phyloP scores from a whole-genome alignment of 768 basidiomycete genomes.

The Pleurotus citrinopileatus region DNA sequence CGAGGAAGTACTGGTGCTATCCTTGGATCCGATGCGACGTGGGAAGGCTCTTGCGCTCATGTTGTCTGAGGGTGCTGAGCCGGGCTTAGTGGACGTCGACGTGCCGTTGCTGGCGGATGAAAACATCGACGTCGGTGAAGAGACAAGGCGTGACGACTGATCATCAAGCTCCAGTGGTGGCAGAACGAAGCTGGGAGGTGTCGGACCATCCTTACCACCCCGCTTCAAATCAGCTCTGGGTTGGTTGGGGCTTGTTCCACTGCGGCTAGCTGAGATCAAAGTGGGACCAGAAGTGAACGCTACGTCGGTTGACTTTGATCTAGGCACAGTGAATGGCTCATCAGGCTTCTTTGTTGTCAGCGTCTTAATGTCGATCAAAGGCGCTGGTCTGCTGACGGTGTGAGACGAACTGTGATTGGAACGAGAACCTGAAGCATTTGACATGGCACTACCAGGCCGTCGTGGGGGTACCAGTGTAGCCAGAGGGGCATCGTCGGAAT shows the following conservation, averaged over 20 bases:
- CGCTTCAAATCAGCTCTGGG: neutral
- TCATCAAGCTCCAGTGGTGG: slow-evolving; percentile 5
- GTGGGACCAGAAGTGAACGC: slow-evolving; percentile 16
- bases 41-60: neutral
- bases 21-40: slow-evolving; percentile 10
- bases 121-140: slow-evolving; percentile 7
- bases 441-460: slow-evolving; percentile 64
- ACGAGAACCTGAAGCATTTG: slow-evolving; percentile 32
- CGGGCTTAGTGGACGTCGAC: neutral
- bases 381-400: slow-evolving; percentile 17
- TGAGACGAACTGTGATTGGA: slow-evolving; percentile 9
- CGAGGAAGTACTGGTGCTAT: neutral
- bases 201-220: neutral
- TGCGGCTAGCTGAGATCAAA: slow-evolving; percentile 13
- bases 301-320: neutral
- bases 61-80: neutral
- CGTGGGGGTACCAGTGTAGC: slow-evolving; percentile 58
- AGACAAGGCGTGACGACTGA: slow-evolving; percentile 7
- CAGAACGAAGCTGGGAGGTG: slow-evolving; percentile 2
- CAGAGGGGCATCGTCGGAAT: slow-evolving; percentile 63
- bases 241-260: neutral
- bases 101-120: neutral
- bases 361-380: slow-evolving; percentile 50
- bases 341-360: slow-evolving; percentile 26
- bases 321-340: neutral